phyloP scores from a whole-genome alignment of 1,284 basidiomycete species.

The Sporisorium sorghi region DNA sequence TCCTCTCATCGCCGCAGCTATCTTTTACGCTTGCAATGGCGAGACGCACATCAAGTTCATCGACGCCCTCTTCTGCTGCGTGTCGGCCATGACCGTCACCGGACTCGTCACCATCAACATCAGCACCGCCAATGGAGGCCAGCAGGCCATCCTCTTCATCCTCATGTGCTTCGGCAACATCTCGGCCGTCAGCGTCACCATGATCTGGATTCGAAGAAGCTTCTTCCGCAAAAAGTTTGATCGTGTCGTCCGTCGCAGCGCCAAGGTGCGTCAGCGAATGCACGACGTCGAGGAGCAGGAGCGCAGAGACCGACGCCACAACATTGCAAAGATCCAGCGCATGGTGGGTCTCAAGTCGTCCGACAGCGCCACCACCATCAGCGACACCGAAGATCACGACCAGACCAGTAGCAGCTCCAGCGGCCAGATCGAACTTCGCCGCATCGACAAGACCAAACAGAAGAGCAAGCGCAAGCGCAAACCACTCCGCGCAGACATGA shows the following conservation, averaged over 20 bases:
- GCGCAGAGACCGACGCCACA: constrained; percentile 39
- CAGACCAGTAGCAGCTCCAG: constrained; percentile 50
- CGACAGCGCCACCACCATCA: constrained; percentile 43
- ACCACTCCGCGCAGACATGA: constrained; percentile 66
- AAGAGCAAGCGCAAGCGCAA: constrained; percentile 46
- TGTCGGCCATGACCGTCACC: constrained; percentile 82
- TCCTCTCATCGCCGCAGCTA: constrained; percentile 78
- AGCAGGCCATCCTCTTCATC: constrained; percentile 77
- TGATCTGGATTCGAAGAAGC: constrained; percentile 66
- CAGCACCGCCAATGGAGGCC: constrained; percentile 79
- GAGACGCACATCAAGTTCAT: constrained; percentile 73
- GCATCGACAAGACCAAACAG: constrained; percentile 42
- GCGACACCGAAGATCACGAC: constrained; percentile 37
- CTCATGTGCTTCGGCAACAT: constrained; percentile 68
- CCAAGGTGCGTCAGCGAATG: constrained; percentile 57
- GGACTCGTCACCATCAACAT: constrained; percentile 81
- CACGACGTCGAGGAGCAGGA: constrained; percentile 68
- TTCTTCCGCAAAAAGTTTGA: constrained; percentile 64
- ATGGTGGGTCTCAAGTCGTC: constrained; percentile 55
- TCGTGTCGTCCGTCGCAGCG: constrained; percentile 50
- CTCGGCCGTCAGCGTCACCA: constrained; percentile 64
- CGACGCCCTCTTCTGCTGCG: constrained; percentile 80
- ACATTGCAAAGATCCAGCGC: constrained; percentile 55
- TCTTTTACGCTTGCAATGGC: constrained; percentile 73
- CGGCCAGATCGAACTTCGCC: constrained; percentile 36